These are phyloP conservation scores for Vickermania ingenoplastis DNA, from an alignment of 208 protist genomes.

Conservation along the genomic window DNA sequence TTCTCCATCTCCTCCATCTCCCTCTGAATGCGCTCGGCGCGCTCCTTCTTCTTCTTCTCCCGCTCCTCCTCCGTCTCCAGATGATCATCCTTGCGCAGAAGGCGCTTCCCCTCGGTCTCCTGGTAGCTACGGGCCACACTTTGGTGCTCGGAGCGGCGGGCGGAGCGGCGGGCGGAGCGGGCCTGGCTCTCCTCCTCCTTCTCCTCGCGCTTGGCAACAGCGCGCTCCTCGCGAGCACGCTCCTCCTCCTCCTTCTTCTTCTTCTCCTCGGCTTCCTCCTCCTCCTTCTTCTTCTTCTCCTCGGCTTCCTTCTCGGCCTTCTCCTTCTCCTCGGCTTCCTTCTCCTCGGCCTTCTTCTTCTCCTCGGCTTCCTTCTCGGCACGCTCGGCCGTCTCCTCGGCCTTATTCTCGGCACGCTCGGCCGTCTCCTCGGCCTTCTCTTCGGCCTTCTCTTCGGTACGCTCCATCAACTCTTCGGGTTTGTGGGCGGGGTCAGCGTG, in stretches of 20 bases:
- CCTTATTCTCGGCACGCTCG: no score
- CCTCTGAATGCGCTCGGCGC: not conserved
- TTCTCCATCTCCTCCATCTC: constrained; percentile 10
- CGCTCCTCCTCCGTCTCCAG: constrained; percentile 5
- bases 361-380: constrained; percentile 4
- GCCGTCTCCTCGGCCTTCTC: not conserved
- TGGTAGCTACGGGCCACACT: not conserved
- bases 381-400: not conserved
- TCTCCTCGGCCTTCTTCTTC: constrained; percentile 11
- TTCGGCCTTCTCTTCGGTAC: not conserved
- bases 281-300: no score
- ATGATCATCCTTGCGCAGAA: constrained; percentile 33
- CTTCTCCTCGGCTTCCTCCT: constrained; percentile 20
- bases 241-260: constrained; percentile 3
- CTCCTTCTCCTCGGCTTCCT: not conserved
- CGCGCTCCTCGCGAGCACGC: no score
- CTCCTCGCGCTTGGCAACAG: no score
- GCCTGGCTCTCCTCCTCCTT: not conserved
- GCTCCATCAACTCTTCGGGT: no score
- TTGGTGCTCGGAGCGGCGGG: not conserved
- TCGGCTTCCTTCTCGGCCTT: constrained; percentile 15
- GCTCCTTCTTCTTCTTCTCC: constrained; percentile 3
- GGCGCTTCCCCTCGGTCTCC: constrained; percentile 16
- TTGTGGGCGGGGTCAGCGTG: no score
- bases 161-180: not conserved